Conservation (phyloP, 305 asterid genomes). For the Fraxinus baroniana region DNA sequence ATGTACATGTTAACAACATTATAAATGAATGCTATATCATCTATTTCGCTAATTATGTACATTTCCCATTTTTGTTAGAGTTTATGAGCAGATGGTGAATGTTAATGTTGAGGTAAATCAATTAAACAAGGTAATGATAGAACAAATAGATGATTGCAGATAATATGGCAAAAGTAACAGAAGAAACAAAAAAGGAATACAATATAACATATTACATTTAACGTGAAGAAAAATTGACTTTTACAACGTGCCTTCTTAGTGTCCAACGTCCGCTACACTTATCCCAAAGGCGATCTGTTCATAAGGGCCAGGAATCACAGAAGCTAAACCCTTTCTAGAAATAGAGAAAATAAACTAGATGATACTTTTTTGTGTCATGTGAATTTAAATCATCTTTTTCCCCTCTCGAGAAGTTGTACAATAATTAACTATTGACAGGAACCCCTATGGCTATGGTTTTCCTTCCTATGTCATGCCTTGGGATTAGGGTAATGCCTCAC, state of each 20-base stretch:
- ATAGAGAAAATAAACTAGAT: background rate
- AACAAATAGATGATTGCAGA: background rate
- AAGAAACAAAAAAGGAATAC: background rate
- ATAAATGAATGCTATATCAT: background rate
- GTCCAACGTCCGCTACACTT: background rate
- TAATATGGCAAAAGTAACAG: background rate
- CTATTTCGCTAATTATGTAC: background rate
- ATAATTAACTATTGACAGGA: background rate
- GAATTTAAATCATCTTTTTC: background rate
- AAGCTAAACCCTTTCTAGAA: background rate
- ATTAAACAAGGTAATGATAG: background rate
- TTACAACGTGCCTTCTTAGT: background rate
- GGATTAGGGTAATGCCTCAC: slow-evolving; percentile 44
- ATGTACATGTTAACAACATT: background rate
- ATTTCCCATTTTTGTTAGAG: background rate
- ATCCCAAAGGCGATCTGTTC: background rate
- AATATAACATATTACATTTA: background rate
- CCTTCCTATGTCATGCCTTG: slow-evolving; percentile 5
- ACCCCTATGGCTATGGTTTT: background rate
- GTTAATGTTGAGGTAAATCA: background rate
- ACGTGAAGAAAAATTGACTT: background rate
- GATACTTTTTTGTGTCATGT: slow-evolving; percentile 6
- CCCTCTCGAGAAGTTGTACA: background rate
- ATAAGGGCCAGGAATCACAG: background rate
- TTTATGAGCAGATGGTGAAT: background rate